Percentiles rank a stretch among this genome's conserved stretches.
These are phyloP conservation scores for Quercus engelmannii DNA, from an alignment of 306 rosid genomes.

Conservation along the genomic window DNA sequence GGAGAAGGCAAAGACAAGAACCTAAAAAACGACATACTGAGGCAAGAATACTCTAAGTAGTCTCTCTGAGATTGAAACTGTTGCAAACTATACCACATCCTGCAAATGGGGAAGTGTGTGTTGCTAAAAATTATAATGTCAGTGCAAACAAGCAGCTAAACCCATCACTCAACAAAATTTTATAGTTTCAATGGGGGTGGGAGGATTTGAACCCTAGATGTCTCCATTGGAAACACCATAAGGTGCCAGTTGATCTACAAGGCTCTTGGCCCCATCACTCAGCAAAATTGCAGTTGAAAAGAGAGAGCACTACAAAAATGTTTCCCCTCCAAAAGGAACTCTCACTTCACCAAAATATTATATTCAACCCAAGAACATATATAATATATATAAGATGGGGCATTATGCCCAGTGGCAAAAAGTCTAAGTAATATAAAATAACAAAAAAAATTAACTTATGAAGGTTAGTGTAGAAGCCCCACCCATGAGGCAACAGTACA, in stretches of 20 bases:
- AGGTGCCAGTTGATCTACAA: too few relatives aligned
- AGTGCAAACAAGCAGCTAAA: slow-evolving; percentile 7
- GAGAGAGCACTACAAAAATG: not conserved
- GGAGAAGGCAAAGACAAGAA: not conserved
- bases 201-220: too few relatives aligned
- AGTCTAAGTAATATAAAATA: not conserved
- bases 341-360: not conserved
- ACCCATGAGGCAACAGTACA: not conserved
- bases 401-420: not conserved
- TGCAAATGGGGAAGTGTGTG: slow-evolving; percentile 49
- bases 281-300: not conserved
- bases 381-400: not conserved
- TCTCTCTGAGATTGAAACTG: slow-evolving; percentile 45
- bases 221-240: too few relatives aligned
- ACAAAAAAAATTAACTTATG: not conserved
- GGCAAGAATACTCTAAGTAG: slow-evolving; percentile 58
- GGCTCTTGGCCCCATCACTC: too few relatives aligned
- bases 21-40: slow-evolving; percentile 20
- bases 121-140: slow-evolving; percentile 27
- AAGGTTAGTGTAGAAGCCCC: not conserved
- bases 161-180: not conserved
- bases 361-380: not conserved
- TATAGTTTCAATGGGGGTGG: too few relatives aligned
- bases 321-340: not conserved
- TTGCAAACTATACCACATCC: slow-evolving; percentile 65